These are phyloP conservation scores for Paulownia fortunei DNA, from an alignment of 257 asterid species.

Conservation along the genomic window DNA sequence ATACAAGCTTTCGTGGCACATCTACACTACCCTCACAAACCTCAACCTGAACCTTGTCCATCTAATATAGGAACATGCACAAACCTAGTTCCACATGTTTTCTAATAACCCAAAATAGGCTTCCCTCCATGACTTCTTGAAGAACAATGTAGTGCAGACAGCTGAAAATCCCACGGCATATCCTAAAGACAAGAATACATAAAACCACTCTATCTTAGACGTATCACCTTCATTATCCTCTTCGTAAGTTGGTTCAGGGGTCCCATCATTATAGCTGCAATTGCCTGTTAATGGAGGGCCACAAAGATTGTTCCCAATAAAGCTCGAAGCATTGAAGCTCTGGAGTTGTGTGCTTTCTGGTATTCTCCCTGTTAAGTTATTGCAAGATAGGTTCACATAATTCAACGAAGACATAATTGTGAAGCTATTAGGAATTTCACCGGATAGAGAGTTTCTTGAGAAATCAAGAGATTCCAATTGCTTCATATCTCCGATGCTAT, in stretches of 20 bases:
- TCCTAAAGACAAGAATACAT: constrained; percentile 10
- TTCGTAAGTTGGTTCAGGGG: not conserved
- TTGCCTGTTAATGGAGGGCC: constrained; percentile 20
- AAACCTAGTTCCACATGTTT: not conserved
- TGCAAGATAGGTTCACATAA: constrained; percentile 29
- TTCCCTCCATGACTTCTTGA: constrained; percentile 17
- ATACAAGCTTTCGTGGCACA: not conserved
- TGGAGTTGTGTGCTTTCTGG: constrained; percentile 19
- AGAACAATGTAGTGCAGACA: constrained; percentile 2
- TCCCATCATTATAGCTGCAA: not conserved
- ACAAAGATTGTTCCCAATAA: constrained; percentile 31
- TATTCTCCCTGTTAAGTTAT: constrained; percentile 25
- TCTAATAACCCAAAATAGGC: constrained; percentile 16
- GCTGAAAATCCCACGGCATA: constrained; percentile 19
- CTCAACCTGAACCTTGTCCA: not conserved
- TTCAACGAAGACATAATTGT: not conserved
- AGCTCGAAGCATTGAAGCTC: not conserved
- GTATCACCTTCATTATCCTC: not conserved
- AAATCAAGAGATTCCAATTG: constrained; percentile 34
- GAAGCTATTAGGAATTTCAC: constrained; percentile 32
- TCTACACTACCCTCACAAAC: not conserved
- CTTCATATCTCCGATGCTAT: constrained; percentile 29
- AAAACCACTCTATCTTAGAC: not conserved
- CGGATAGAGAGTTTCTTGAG: constrained; percentile 28
- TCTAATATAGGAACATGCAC: not conserved